Evolutionary conservation across 2,329 filamentous ascomycete genomes (phyloP).

Genomic region (Fusarium torulosum): DNA sequence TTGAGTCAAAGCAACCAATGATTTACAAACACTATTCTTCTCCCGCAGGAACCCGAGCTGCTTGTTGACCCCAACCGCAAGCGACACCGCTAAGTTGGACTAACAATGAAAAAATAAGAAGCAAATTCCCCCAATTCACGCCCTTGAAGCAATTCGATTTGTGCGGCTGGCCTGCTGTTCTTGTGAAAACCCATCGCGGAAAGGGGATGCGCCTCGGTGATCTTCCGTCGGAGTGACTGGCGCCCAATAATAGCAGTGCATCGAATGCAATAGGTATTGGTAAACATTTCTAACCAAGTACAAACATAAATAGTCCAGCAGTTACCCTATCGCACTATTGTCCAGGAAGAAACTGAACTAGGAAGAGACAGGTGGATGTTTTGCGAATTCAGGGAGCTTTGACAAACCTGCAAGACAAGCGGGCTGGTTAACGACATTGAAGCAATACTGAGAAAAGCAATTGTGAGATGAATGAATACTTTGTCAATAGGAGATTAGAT

Average conservation of each 20-base stretch:
- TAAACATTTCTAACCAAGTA: not conserved
- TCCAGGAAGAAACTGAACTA: not conserved
- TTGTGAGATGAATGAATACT: not conserved
- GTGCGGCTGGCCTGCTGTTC: slow-evolving; percentile 26
- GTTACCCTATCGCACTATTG: not conserved
- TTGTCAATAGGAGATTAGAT: not conserved
- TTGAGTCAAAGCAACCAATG: slow-evolving; percentile 41
- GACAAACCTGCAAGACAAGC: not conserved
- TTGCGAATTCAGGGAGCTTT: too few relatives aligned
- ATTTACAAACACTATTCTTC: slow-evolving; percentile 37
- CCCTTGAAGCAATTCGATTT: slow-evolving; percentile 6
- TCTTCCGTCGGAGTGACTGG: slow-evolving; percentile 23
- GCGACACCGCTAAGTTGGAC: slow-evolving; percentile 15
- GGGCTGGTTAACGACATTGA: too few relatives aligned
- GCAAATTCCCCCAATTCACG: slow-evolving; percentile 2
- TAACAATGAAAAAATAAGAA: slow-evolving; percentile 1
- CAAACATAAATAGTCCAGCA: not conserved
- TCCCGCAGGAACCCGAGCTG: slow-evolving; percentile 39
- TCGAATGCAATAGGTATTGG: not conserved
- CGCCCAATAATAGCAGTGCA: slow-evolving; percentile 8
- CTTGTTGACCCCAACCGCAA: slow-evolving; percentile 40
- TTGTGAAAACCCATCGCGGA: slow-evolving; percentile 23
- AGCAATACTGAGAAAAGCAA: too few relatives aligned
- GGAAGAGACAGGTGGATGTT: not conserved
- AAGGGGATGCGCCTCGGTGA: slow-evolving; percentile 27